Evolutionary conservation across 495 filamentous ascomycete species (phyloP).

Genomic region (Recurvomyces mirabilis): DNA sequence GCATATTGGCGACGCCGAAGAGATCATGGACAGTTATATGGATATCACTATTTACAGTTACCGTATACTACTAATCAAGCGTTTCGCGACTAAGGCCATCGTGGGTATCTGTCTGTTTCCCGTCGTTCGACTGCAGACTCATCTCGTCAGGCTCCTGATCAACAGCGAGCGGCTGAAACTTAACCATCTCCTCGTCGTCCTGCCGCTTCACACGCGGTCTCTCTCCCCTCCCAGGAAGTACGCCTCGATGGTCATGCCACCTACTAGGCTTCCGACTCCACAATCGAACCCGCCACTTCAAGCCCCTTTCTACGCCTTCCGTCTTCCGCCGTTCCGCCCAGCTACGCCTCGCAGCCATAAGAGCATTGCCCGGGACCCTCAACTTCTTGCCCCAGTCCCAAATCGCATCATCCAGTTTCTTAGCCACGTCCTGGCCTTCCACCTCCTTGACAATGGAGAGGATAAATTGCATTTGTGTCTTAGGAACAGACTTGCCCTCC

Average conservation of each 20-base stretch:
- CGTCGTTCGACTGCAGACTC: too few species aligned
- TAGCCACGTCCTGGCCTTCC: conserved; percentile 25
- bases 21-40: too few species aligned
- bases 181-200: too few species aligned
- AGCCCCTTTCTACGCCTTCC: neutral
- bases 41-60: too few species aligned
- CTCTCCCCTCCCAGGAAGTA: too few species aligned
- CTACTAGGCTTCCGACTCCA: neutral
- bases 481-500: conserved; percentile 15
- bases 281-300: neutral
- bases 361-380: neutral
- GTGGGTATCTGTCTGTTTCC: too few species aligned
- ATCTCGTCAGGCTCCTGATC: too few species aligned
- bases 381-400: conserved; percentile 8
- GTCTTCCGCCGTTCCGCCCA: neutral
- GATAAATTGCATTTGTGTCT: conserved; percentile 20
- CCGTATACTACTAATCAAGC: too few species aligned
- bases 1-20: too few species aligned
- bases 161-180: too few species aligned
- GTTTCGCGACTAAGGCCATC: too few species aligned
- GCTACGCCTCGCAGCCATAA: neutral
- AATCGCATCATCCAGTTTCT: conserved; percentile 21
- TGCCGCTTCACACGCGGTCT: too few species aligned
- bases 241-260: neutral
- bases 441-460: conserved; percentile 16